Percentiles rank a stretch among this genome's conserved stretches.
phyloP scores from a whole-genome alignment of 2,329 filamentous ascomycete species.

The Paramyrothecium sp. region DNA sequence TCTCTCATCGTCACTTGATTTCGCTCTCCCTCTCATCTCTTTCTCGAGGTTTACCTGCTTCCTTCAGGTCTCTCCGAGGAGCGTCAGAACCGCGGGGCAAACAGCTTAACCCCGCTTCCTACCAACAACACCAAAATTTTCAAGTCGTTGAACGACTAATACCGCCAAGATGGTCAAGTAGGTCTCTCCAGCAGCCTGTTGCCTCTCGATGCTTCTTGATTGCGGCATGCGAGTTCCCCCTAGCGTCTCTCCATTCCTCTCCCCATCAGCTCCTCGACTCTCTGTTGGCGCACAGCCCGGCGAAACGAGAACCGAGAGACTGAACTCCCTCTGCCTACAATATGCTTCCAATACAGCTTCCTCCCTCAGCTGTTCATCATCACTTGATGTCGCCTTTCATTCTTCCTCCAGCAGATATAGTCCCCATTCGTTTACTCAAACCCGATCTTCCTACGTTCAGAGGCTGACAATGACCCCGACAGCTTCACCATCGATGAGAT shows the following conservation, averaged over 20 bases:
- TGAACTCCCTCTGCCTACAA: too few relatives aligned
- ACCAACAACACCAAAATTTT: conserved; percentile 30
- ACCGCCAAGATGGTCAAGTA: conserved; percentile 99
- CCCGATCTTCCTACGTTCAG: conserved; percentile 12
- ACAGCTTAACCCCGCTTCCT: conserved; percentile 46
- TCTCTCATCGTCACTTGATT: conserved; percentile 30
- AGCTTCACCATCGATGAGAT: conserved; percentile 99
- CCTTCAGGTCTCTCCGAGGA: conserved; percentile 19
- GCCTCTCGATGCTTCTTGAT: neutral
- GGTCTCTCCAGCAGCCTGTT: conserved; percentile 46
- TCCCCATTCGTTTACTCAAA: too few relatives aligned
- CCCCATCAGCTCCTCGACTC: neutral
- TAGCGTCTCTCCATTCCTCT: conserved; percentile 2
- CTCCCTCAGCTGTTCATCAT: too few relatives aligned
- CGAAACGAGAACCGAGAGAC: too few relatives aligned
- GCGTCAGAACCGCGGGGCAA: conserved; percentile 36
- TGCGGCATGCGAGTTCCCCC: too few relatives aligned
- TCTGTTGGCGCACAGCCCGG: too few relatives aligned
- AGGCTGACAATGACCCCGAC: conserved; percentile 50
- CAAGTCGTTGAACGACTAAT: conserved; percentile 47
- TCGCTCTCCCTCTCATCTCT: conserved; percentile 15
- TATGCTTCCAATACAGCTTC: too few relatives aligned
- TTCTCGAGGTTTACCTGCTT: conserved; percentile 7
- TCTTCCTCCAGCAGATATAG: too few relatives aligned
- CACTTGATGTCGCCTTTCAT: too few relatives aligned